These are phyloP conservation scores for Aspergillus aculeatus DNA, from an alignment of 2,329 filamentous ascomycete genomes.

Conservation along the genomic window DNA sequence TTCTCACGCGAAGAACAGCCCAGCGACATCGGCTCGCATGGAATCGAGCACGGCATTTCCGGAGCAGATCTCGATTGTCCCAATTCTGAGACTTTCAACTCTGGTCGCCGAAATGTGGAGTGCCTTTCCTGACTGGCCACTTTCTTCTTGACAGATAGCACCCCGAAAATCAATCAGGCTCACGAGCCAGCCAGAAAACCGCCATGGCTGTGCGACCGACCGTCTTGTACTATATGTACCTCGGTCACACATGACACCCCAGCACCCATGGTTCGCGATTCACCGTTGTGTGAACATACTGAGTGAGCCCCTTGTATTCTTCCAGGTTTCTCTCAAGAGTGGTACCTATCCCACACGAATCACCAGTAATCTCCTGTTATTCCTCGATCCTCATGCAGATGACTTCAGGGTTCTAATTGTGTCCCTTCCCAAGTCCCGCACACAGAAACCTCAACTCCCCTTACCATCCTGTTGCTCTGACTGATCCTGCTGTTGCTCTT, in stretches of 20 bases:
- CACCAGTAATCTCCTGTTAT: too few species aligned
- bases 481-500: background rate
- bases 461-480: background rate
- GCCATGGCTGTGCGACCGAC: background rate
- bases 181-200: slow-evolving; percentile 10
- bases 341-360: too few species aligned
- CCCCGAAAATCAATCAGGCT: slow-evolving; percentile 12
- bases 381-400: too few species aligned
- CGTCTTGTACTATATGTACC: slow-evolving; percentile 6
- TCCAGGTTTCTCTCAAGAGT: too few species aligned
- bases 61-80: background rate
- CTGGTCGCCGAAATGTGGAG: background rate
- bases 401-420: too few species aligned
- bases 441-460: background rate
- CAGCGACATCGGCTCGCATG: background rate
- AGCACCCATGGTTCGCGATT: background rate
- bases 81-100: background rate
- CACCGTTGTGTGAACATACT: background rate
- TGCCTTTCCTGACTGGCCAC: background rate
- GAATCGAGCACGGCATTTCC: background rate
- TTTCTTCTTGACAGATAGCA: too few species aligned
- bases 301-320: too few species aligned
- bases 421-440: too few species aligned
- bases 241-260: slow-evolving; percentile 28
- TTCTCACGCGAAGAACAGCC: background rate